Evolutionary conservation across 2,329 filamentous ascomycete species (phyloP).

Genomic region (Neonectria sp.): DNA sequence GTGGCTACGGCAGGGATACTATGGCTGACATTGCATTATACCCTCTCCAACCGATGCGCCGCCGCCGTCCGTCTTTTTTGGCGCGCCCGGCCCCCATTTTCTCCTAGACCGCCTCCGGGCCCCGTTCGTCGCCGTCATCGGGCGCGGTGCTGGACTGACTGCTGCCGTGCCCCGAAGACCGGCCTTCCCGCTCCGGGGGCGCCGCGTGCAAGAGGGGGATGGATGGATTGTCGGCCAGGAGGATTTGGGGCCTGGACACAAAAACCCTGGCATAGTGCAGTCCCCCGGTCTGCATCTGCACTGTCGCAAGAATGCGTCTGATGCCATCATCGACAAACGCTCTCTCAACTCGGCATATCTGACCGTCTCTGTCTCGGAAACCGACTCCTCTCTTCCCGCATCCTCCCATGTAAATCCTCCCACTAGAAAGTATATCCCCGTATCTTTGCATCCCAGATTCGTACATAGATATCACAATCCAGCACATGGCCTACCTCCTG

Average conservation of each 20-base stretch:
- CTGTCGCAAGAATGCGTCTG: background rate
- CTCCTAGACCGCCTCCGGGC: constrained; percentile 21
- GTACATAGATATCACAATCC: constrained; percentile 2
- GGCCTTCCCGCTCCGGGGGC: constrained; percentile 19
- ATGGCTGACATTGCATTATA: background rate
- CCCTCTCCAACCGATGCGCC: background rate
- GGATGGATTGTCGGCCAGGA: too few relatives aligned
- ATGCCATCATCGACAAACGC: background rate
- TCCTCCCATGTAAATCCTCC: background rate
- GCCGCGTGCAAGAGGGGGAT: background rate
- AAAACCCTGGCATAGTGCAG: background rate
- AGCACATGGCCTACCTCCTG: background rate
- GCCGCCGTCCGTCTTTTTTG: background rate
- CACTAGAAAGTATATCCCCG: constrained; percentile 2
- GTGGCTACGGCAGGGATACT: background rate
- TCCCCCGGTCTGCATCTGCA: background rate
- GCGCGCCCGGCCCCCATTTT: constrained; percentile 17
- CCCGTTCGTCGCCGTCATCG: constrained; percentile 14
- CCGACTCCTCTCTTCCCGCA: constrained; percentile 4
- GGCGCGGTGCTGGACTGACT: constrained; percentile 6
- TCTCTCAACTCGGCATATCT: constrained; percentile 12
- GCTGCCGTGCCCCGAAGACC: constrained; percentile 26
- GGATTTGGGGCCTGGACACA: background rate
- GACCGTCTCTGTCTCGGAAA: constrained; percentile 13
- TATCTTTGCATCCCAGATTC: constrained; percentile 3